Conservation (phyloP, 345 rosid species). For the Cardamine occulta region DNA sequence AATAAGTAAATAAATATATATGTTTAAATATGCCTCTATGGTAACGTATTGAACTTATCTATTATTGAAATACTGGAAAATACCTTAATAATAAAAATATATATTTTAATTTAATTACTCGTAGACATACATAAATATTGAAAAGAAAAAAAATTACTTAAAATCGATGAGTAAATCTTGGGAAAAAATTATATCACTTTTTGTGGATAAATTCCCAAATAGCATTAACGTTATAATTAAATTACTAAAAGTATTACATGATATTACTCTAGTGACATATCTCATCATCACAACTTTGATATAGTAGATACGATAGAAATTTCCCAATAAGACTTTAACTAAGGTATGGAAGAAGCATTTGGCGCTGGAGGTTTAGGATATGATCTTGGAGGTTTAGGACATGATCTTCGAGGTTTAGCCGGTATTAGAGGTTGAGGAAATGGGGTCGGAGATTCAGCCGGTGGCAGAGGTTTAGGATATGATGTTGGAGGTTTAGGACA, state of each 20-base stretch:
- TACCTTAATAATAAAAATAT: background rate
- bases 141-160: background rate
- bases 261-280: background rate
- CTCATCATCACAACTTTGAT: background rate
- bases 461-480: background rate
- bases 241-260: background rate
- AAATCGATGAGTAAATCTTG: background rate
- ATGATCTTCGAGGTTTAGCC: background rate
- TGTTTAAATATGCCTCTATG: too few species aligned
- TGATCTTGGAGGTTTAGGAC: background rate
- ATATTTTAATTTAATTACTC: background rate
- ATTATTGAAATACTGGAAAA: background rate
- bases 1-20: background rate
- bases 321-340: background rate
- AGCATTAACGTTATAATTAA: background rate
- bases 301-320: background rate
- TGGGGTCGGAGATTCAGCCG: background rate
- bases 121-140: background rate
- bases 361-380: background rate
- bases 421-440: background rate
- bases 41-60: background rate
- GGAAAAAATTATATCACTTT: background rate
- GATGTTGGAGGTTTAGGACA: too few species aligned
- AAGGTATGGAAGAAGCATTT: background rate
- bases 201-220: background rate